These are phyloP conservation scores for Phaeosphaeriaceae sp. DNA, from an alignment of 2,329 filamentous ascomycete species.

Conservation along the genomic window DNA sequence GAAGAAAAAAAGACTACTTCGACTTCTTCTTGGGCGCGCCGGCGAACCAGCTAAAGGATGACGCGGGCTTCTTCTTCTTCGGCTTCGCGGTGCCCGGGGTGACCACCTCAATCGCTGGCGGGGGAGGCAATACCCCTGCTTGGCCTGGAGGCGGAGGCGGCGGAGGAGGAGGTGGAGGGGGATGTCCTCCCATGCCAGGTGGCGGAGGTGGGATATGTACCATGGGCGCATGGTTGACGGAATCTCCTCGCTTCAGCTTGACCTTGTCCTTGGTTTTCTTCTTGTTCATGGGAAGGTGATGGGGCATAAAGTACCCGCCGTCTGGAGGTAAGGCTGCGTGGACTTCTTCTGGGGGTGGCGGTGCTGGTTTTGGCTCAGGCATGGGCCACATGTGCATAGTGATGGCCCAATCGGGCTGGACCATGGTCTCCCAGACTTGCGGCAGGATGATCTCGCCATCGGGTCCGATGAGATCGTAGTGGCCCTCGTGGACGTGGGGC, in stretches of 20 bases:
- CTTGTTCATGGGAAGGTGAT: slow-evolving; percentile 22
- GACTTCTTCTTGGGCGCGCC: no score
- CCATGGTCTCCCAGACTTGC: slow-evolving; percentile 57
- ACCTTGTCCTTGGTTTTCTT: slow-evolving; percentile 18
- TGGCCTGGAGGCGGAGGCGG: no score
- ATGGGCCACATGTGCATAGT: slow-evolving; percentile 60
- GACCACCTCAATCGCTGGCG: no score
- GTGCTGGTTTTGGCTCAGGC: slow-evolving; percentile 34
- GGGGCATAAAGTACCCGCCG: slow-evolving; percentile 18
- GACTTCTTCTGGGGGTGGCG: slow-evolving; percentile 17
- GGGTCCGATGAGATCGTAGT: slow-evolving; percentile 57
- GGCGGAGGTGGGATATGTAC: no score
- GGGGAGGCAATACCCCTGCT: no score
- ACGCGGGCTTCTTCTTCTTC: no score
- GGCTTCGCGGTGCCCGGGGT: no score
- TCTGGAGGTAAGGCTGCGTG: slow-evolving; percentile 21
- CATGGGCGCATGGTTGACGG: no score
- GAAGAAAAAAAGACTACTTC: no score
- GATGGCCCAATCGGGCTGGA: slow-evolving; percentile 57
- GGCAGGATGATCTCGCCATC: slow-evolving; percentile 59
- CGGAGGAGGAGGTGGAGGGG: no score
- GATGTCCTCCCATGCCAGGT: no score
- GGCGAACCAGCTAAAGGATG: no score
- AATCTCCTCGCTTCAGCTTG: slow-evolving; percentile 16
- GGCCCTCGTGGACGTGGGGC: slow-evolving; percentile 54